Percentiles rank a stretch among this genome's conserved stretches.
phyloP scores from a whole-genome alignment of 2,329 filamentous ascomycete genomes.

The Fusarium newnesense region DNA sequence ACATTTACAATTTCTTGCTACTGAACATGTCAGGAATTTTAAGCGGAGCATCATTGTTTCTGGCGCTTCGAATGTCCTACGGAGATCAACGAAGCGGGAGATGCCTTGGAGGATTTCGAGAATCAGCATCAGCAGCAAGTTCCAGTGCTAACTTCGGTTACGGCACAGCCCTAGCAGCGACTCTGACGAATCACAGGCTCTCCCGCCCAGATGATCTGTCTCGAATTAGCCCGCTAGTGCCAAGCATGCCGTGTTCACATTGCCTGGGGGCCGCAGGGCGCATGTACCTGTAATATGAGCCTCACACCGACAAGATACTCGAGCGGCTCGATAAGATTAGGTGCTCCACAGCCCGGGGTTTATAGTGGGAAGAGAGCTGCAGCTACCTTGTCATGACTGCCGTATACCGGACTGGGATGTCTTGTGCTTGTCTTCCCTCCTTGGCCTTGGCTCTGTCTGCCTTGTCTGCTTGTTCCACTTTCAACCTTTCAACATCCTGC shows the following conservation, averaged over 20 bases:
- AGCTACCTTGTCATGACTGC: constrained; percentile 4
- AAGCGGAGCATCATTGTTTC: not conserved
- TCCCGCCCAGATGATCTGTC: constrained; percentile 21
- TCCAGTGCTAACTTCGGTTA: constrained; percentile 13
- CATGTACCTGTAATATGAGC: constrained; percentile 1
- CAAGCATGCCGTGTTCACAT: constrained; percentile 1
- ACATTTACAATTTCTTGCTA: not conserved
- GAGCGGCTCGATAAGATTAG: constrained; percentile 18
- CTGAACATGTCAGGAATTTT: not conserved
- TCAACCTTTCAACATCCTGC: constrained; percentile 5
- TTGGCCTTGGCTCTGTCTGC: constrained; percentile 4
- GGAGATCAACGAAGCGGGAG: not conserved
- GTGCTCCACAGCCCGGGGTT: constrained; percentile 6
- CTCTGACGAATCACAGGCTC: not conserved
- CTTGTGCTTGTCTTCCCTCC: constrained; percentile 12
- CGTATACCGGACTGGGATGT: not conserved
- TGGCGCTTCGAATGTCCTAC: not conserved
- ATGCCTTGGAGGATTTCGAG: not conserved
- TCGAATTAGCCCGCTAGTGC: not conserved
- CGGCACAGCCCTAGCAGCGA: constrained; percentile 13
- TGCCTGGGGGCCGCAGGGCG: constrained; percentile 12
- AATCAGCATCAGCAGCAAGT: not conserved
- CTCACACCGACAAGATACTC: not conserved
- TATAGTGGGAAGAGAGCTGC: constrained; percentile 5
- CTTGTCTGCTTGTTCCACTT: constrained; percentile 16